A percentile compares a stretch with the other conserved stretches of the same genome.
Conservation (phyloP, 345 rosid genomes). For the Pugionium cornutum region DNA sequence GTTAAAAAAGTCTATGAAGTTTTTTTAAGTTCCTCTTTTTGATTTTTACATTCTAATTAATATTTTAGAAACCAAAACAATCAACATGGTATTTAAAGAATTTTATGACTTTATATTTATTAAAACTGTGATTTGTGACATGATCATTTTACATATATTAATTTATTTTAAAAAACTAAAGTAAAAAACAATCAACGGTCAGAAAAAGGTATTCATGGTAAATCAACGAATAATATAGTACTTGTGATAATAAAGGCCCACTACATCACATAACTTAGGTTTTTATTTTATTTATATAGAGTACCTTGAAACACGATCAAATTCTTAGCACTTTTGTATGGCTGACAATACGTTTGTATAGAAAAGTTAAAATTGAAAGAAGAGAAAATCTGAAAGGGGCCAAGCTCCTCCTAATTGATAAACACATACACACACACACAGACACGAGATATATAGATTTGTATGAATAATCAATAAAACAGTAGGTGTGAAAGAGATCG, state of each 20-base stretch:
- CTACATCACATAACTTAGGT: slow-evolving; percentile 13
- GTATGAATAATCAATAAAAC: slow-evolving; percentile 10
- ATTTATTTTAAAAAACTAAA: too few relatives aligned
- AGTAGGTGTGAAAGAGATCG: slow-evolving; percentile 43
- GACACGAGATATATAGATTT: not conserved
- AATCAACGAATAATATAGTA: not conserved
- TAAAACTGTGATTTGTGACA: not conserved
- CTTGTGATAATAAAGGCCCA: slow-evolving; percentile 7
- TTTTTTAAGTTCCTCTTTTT: too few relatives aligned
- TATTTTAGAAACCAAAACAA: not conserved
- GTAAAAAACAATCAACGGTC: not conserved
- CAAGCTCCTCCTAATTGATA: slow-evolving; percentile 29
- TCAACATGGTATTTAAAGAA: not conserved
- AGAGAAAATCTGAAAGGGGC: slow-evolving; percentile 16
- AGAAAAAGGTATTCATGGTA: not conserved
- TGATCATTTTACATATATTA: not conserved
- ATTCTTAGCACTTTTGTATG: slow-evolving; percentile 17
- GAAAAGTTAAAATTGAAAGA: slow-evolving; percentile 19
- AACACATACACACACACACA: not conserved
- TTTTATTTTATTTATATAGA: not conserved
- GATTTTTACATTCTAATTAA: too few relatives aligned
- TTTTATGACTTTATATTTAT: not conserved
- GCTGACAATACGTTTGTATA: slow-evolving; percentile 11
- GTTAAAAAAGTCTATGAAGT: too few relatives aligned
- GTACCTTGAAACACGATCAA: slow-evolving; percentile 19